Conservation (phyloP, 140 eudicot genomes). For the Ambrosia hybrid region DNA sequence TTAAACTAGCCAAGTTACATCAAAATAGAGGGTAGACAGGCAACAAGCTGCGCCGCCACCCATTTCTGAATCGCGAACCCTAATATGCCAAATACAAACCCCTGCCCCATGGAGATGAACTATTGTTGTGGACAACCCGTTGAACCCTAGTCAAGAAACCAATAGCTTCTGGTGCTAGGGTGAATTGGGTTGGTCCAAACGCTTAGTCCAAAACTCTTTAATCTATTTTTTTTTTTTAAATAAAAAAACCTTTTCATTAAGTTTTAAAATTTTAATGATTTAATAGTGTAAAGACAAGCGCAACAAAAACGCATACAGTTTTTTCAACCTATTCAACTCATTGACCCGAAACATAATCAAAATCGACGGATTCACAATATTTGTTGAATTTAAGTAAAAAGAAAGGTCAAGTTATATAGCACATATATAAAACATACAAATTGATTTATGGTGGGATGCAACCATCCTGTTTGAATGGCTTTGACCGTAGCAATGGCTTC, state of each 20-base stretch:
- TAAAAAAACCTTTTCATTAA: not conserved
- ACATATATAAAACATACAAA: slow-evolving; percentile 46
- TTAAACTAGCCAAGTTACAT: no score
- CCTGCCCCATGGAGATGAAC: no score
- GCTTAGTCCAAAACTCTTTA: no score
- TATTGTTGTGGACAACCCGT: no score
- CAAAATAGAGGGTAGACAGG: no score
- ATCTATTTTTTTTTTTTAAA: not conserved
- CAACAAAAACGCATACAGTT: not conserved
- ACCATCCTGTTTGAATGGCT: slow-evolving; percentile 90
- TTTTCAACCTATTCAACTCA: not conserved
- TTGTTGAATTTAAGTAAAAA: not conserved
- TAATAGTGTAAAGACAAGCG: not conserved
- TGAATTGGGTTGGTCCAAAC: no score
- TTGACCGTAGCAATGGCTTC: slow-evolving; percentile 92
- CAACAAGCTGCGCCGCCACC: no score
- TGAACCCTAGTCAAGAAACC: no score
- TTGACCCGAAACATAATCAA: not conserved
- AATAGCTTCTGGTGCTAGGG: no score
- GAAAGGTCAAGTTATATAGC: not conserved
- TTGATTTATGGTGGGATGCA: slow-evolving; percentile 93
- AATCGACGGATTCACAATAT: not conserved
- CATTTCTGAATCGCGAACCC: no score
- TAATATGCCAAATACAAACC: no score
- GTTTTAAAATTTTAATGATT: not conserved